Percentiles rank a stretch among this genome's conserved stretches.
These are phyloP conservation scores for Corylus americana DNA, from an alignment of 306 rosid genomes.

Conservation along the genomic window DNA sequence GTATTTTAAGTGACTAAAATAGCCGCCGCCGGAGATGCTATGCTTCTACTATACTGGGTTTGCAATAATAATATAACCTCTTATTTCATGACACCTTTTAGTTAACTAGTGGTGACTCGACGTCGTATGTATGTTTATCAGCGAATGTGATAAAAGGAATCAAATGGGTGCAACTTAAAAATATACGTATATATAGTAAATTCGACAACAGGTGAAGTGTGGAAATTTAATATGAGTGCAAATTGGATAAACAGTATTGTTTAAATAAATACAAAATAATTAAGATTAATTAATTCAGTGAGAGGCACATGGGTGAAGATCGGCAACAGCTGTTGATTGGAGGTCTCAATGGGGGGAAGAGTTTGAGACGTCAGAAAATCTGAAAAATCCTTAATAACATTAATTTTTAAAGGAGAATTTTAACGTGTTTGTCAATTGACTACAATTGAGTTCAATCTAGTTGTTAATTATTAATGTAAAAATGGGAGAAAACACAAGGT, in stretches of 20 bases:
- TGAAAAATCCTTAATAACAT: conserved; percentile 13
- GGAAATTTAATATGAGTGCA: not conserved
- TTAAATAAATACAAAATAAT: not conserved
- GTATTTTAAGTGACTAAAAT: too few relatives aligned
- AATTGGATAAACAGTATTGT: not conserved
- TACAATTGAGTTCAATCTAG: too few relatives aligned
- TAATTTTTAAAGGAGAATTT: conserved; percentile 5
- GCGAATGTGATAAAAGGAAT: not conserved
- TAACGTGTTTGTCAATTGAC: not conserved
- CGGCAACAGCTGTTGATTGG: conserved; percentile 39
- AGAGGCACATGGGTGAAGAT: conserved; percentile 29
- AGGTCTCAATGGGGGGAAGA: conserved; percentile 42
- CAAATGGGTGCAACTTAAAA: not conserved
- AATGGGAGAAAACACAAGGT: too few relatives aligned
- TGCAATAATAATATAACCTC: too few relatives aligned
- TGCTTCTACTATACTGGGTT: not conserved
- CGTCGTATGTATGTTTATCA: not conserved
- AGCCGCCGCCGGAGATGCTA: too few relatives aligned
- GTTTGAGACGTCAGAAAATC: conserved; percentile 22
- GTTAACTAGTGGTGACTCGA: not conserved
- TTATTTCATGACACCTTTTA: not conserved
- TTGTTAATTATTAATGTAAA: too few relatives aligned
- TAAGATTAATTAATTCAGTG: not conserved
- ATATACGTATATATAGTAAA: not conserved
- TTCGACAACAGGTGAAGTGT: not conserved